These are phyloP conservation scores for Aspergillus alliaceus DNA, from an alignment of 2,329 filamentous ascomycete species.

Conservation along the genomic window DNA sequence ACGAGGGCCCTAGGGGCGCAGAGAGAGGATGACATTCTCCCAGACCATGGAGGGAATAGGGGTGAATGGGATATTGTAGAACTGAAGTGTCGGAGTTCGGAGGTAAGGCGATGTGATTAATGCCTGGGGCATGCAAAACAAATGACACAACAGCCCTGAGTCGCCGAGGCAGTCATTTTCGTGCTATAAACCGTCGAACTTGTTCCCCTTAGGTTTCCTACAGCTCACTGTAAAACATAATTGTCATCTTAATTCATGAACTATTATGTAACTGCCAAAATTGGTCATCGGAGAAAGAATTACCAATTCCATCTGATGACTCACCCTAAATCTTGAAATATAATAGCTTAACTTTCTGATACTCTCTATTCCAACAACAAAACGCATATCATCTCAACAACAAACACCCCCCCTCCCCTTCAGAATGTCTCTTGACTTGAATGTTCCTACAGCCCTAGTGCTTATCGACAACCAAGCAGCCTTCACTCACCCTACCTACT, in stretches of 20 bases:
- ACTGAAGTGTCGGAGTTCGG: background rate
- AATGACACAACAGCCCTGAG: background rate
- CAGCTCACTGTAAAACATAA: too few species aligned
- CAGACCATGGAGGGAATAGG: background rate
- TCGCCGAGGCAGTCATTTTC: background rate
- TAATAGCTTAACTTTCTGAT: too few species aligned
- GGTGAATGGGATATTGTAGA: too few species aligned
- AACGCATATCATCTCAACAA: too few species aligned
- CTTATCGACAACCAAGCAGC: conserved; percentile 51
- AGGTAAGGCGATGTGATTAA: background rate
- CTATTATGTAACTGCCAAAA: too few species aligned
- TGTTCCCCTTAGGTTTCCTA: too few species aligned
- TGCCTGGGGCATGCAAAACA: conserved; percentile 1
- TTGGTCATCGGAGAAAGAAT: too few species aligned
- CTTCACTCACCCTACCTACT: conserved; percentile 42
- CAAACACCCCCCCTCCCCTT: background rate
- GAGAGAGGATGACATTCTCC: conserved; percentile 5
- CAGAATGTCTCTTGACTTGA: conserved; percentile 15
- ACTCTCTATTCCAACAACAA: too few species aligned
- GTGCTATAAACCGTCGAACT: too few species aligned
- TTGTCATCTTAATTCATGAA: too few species aligned
- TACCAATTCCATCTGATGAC: too few species aligned
- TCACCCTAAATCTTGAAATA: too few species aligned
- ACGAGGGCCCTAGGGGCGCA: conserved; percentile 10
- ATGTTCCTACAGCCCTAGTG: conserved; percentile 42